Conservation (phyloP, 768 basidiomycete species). For the Boletus huronensis region DNA sequence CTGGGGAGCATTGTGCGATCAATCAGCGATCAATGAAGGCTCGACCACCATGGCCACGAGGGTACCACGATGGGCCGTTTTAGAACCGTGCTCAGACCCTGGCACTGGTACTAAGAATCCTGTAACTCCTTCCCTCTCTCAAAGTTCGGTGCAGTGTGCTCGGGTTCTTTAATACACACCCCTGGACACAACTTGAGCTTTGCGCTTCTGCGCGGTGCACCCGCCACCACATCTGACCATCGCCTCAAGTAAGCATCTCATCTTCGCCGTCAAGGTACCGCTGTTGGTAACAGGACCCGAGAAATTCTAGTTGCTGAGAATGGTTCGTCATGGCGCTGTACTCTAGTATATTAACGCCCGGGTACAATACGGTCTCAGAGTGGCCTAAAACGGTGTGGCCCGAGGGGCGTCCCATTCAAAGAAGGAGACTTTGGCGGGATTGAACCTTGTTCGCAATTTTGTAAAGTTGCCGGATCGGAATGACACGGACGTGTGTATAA, state of each 20-base stretch:
- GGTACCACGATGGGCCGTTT: constrained; percentile 6
- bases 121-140: constrained; percentile 4
- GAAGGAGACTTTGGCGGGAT: not conserved
- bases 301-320: not conserved
- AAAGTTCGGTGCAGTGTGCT: constrained; percentile 18
- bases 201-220: constrained; percentile 3
- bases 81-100: not conserved
- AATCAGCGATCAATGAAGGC: constrained; percentile 12
- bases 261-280: constrained; percentile 13
- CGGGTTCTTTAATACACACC: constrained; percentile 1
- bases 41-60: constrained; percentile 13
- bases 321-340: not conserved
- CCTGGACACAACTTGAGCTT: not conserved
- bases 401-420: not conserved
- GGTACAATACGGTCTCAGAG: not conserved
- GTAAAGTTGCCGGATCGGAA: constrained; percentile 8
- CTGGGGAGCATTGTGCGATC: constrained; percentile 1
- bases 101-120: constrained; percentile 3
- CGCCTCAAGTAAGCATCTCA: constrained; percentile 2
- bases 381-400: not conserved
- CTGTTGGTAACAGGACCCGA: constrained; percentile 7
- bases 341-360: not conserved
- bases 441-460: constrained; percentile 7
- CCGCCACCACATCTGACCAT: not conserved
- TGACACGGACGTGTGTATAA: not conserved